Base-by-base conservation (phyloP, 108 stramenopile genomes). In the Cyclotella choctawhatcheeana region DNA sequence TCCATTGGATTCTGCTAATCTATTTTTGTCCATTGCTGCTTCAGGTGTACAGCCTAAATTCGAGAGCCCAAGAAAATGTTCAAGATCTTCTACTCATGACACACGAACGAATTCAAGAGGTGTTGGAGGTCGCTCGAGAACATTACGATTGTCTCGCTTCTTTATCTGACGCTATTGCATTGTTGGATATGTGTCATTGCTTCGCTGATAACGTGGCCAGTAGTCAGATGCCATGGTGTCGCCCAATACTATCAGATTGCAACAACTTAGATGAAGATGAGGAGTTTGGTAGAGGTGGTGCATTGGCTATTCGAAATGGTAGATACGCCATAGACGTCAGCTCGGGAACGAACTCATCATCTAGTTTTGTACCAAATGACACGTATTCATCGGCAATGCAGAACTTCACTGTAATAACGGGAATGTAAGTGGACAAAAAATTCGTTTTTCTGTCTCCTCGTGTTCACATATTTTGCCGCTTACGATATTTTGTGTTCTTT, bases 201-300 rank as follows among this genome's bases (percentile, higher is more conserved):
- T 94, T 96, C 76, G 93, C 93, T 17, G 95, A 96, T 67, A 86
- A 85, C 62, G 95, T 96, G 13, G 85, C 93, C 7, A 81, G 85
- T 30, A 87, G 86, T 47, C 73, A 86, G 17, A 30, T 77, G 44
- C 83, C 89, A 21, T 96, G 95, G 93, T 82, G 84, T 55, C 89
- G 93, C 20, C 95, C 95, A 31, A 33, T 74, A 25, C 59, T 96
- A 16, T 78, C 77, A 12, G 85, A 87, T 66, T 60, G 64, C 8
- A 30, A 58, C 27, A 58, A 48, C 30, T 1, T 55, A 12, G 68
- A 68, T 27, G 78, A 61, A 16, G 73, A 79, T 29, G 69, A 22
- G 32, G 34, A 34, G 35, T 56, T 54, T 48, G 62, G 54, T 5
- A 67, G 79, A 67, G 51, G 68, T 35, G 73, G 84, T 37, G 67